Evolutionary conservation across 495 filamentous ascomycete species (phyloP).

Genomic region (Aspergillus steynii): DNA sequence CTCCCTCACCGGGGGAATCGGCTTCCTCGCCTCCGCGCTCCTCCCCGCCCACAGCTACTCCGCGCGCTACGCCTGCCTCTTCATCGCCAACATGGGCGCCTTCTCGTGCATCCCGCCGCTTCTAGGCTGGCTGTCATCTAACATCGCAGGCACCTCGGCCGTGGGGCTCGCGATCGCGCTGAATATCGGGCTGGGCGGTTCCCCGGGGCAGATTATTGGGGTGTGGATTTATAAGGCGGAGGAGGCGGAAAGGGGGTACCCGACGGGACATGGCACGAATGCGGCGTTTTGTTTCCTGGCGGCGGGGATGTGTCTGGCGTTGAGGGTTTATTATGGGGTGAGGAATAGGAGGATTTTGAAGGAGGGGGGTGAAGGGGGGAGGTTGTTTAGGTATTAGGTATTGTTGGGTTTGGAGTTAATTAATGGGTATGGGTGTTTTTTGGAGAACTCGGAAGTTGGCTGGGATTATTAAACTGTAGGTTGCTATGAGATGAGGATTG

Average conservation of each 20-base stretch:
- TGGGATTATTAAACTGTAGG: too few species aligned
- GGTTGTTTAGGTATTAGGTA: too few species aligned
- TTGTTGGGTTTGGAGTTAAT: too few species aligned
- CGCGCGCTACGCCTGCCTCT: conserved; percentile 63
- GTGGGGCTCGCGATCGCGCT: conserved; percentile 68
- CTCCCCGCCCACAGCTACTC: conserved; percentile 60
- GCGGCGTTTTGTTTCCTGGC: conserved; percentile 47
- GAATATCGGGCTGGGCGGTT: conserved; percentile 61
- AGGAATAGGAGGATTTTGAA: conserved; percentile 25
- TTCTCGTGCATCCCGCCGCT: conserved; percentile 63
- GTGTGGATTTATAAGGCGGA: conserved; percentile 72
- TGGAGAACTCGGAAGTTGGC: too few species aligned
- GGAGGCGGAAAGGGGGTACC: conserved; percentile 61
- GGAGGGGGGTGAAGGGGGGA: conserved; percentile 13
- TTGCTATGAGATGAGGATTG: too few species aligned
- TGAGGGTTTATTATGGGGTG: conserved; percentile 41
- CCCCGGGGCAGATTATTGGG: conserved; percentile 67
- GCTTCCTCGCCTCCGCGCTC: conserved; percentile 65
- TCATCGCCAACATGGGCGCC: conserved; percentile 61
- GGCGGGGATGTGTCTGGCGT: conserved; percentile 31
- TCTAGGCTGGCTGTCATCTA: conserved; percentile 69
- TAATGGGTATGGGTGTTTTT: too few species aligned
- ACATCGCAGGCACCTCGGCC: conserved; percentile 61
- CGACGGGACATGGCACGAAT: conserved; percentile 63
- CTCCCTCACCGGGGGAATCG: conserved; percentile 60